Conservation (phyloP, 1,139 yeast genomes). For the Lodderomyces margitis region DNA sequence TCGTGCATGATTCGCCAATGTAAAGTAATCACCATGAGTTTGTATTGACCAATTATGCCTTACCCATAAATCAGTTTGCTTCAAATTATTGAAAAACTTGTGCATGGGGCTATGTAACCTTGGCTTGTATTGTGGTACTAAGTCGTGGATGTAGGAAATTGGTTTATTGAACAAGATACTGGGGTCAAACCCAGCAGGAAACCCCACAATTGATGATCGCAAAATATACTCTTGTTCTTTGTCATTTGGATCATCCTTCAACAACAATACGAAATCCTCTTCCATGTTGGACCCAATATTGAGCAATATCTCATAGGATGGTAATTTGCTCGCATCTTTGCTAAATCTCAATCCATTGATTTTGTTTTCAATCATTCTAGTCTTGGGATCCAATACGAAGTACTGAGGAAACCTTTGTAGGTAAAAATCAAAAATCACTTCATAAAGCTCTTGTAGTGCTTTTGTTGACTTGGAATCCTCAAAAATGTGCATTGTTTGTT, state of each 20-base stretch:
- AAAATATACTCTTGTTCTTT: constrained; percentile 29
- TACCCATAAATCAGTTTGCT: constrained; percentile 39
- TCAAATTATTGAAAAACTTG: constrained; percentile 36
- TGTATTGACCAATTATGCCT: constrained; percentile 38
- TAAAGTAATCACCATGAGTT: constrained; percentile 11
- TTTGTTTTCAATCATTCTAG: constrained; percentile 30
- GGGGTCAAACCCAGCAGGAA: constrained; percentile 47
- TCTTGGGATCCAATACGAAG: constrained; percentile 18
- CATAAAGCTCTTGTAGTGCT: constrained; percentile 37
- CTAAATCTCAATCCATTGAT: constrained; percentile 11
- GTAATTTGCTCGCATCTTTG: constrained; percentile 20
- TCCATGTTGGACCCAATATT: constrained; percentile 32
- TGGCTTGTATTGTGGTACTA: constrained; percentile 41
- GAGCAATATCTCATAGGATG: constrained; percentile 12
- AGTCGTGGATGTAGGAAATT: constrained; percentile 38
- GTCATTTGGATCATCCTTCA: constrained; percentile 26
- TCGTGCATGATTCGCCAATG: constrained; percentile 38
- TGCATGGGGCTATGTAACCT: constrained; percentile 37
- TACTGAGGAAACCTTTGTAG: constrained; percentile 34
- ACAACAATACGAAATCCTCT: constrained; percentile 39
- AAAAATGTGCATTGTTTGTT: constrained; percentile 24
- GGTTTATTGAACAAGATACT: constrained; percentile 31
- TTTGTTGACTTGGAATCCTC: constrained; percentile 18
- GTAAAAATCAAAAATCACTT: constrained; percentile 25
- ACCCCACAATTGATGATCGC: constrained; percentile 37